Conservation (phyloP, 441 rosid genomes). For the Erodium moschatum region DNA sequence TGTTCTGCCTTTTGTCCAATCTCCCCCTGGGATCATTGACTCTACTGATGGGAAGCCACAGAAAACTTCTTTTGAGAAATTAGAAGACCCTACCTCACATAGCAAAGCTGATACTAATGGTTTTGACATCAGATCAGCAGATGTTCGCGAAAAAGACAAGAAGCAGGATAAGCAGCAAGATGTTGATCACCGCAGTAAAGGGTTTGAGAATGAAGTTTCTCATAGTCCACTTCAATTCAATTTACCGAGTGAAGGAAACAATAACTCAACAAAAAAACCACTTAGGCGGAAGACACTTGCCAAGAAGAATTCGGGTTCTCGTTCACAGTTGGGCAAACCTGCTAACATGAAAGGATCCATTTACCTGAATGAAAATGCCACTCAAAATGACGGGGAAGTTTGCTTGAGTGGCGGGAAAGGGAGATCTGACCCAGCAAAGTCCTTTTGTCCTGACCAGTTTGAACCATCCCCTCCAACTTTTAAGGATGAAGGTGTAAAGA, state of each 20-base stretch:
- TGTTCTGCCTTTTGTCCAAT: constrained; percentile 11
- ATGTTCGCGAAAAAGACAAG: constrained; percentile 19
- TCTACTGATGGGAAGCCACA: constrained; percentile 24
- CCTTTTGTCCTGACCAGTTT: constrained; percentile 22
- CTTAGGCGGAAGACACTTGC: constrained; percentile 37
- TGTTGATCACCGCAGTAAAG: constrained; percentile 21
- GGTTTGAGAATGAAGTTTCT: constrained; percentile 23
- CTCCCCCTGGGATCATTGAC: constrained; percentile 16
- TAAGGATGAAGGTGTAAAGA: constrained; percentile 25
- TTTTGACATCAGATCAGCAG: constrained; percentile 15
- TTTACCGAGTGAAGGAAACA: constrained; percentile 26
- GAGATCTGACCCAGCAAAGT: constrained; percentile 18
- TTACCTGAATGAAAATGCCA: constrained; percentile 30
- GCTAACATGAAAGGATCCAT: constrained; percentile 52
- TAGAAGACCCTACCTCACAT: constrained; percentile 17
- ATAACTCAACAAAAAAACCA: constrained; percentile 24
- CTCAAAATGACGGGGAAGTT: constrained; percentile 19
- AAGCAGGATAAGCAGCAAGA: constrained; percentile 22
- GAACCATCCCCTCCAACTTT: constrained; percentile 24
- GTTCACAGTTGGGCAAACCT: constrained; percentile 32
- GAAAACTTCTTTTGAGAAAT: constrained; percentile 23
- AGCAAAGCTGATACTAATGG: constrained; percentile 14
- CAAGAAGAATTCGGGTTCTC: constrained; percentile 49
- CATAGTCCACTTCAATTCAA: constrained; percentile 20
- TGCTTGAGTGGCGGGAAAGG: constrained; percentile 23